phyloP scores from a whole-genome alignment of 768 basidiomycete genomes.

The Russula sp. region DNA sequence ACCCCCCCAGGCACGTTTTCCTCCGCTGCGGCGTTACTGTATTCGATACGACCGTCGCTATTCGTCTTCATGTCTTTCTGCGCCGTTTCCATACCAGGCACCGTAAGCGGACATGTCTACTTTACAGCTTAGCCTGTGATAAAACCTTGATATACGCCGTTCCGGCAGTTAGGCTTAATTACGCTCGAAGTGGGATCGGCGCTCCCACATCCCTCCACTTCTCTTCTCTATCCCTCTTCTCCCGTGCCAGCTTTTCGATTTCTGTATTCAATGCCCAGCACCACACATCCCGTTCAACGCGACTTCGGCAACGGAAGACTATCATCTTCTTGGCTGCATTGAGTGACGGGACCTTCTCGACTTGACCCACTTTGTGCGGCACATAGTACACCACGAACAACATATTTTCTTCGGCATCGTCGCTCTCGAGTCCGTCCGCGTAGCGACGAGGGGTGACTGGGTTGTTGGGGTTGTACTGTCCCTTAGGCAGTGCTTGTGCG shows the following conservation, averaged over 20 bases:
- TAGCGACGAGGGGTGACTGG: slow-evolving; percentile 64
- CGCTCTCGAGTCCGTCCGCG: slow-evolving; percentile 81
- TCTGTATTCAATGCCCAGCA: slow-evolving; percentile 90
- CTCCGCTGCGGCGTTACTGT: neutral
- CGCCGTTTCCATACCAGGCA: neutral
- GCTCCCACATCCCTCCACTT: slow-evolving; percentile 59
- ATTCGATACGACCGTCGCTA: neutral
- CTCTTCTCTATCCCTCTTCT: slow-evolving; percentile 57
- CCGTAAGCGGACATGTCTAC: neutral
- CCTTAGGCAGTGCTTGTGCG: slow-evolving; percentile 53
- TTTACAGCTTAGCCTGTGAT: neutral
- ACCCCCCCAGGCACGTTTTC: neutral
- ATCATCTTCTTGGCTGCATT: slow-evolving; percentile 54
- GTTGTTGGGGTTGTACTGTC: slow-evolving; percentile 55
- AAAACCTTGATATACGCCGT: neutral
- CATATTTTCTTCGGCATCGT: slow-evolving; percentile 84
- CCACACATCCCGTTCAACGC: slow-evolving; percentile 90
- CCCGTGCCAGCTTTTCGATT: slow-evolving; percentile 73
- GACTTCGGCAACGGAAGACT: slow-evolving; percentile 70
- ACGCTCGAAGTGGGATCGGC: slow-evolving; percentile 28
- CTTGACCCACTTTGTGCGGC: slow-evolving; percentile 27
- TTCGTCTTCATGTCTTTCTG: neutral
- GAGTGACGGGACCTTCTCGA: slow-evolving; percentile 39
- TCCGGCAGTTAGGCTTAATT: neutral
- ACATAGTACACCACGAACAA: slow-evolving; percentile 78